Evolutionary conservation across 257 asterid species (phyloP), one percentile per base, ranked within the genome.

Genomic region (Solanum sitiens): DNA sequence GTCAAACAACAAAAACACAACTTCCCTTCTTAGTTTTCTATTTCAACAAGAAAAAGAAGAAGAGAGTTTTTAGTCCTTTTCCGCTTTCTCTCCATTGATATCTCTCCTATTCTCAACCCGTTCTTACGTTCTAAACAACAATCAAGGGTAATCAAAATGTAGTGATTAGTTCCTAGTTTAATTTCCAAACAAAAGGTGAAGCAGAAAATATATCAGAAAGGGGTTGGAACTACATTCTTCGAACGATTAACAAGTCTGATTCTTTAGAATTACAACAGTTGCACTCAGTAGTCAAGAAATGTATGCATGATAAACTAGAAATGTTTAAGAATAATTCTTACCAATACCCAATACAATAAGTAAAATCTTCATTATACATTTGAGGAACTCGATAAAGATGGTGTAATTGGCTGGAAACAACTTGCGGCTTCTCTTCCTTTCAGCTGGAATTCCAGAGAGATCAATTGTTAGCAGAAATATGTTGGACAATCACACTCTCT

Each of bases 331-430:
- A 40, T 13, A n/a, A 83, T 11, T 63, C 90, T 88, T 83, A 90
- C 92, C 89, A 20, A 83, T 83, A 45, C 90, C 90, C 72, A 90
- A 21, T 21, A 90, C 50, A 73, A 88, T 27, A 68, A 90, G 72
- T 32, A 83, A 7, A 45, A 90, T 33, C 89, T 74, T 86, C 89
- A 67, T 42, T 11, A 72, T 37, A 13, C 63, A 68, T 80, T 90
- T 86, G 75, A 86, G 39, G 27, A 86, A 30, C 35, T 27, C 35
- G 47, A 88, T 23, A 39, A 61, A 79, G 27, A 87, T 86, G 70
- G 87, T 42, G 6, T 88, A 90, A 53, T 83, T 90, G 11, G 63
- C 77, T 18, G 92, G 92, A 86, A 86, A 86, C 40, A 47, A 47
- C 27, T 47, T 80, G 68, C 6, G 30, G 12, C 30, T 80, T 47